Conservation (phyloP, 2,329 filamentous ascomycete species). For the Trichoderma endophyticum region DNA sequence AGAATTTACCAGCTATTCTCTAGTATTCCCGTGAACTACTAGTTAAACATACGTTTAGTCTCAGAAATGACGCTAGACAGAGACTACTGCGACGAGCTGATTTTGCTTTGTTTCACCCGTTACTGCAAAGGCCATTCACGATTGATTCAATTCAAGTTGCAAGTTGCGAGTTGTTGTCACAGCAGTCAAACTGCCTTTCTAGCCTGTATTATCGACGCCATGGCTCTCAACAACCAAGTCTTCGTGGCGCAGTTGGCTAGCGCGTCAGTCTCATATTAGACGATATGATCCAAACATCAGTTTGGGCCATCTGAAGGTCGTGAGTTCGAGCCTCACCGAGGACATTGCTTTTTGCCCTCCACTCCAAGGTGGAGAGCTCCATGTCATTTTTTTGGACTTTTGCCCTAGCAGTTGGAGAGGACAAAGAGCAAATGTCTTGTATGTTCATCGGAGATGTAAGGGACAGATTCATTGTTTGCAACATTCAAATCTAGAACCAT, state of each 20-base stretch:
- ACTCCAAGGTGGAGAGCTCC: not conserved
- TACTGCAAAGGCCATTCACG: not conserved
- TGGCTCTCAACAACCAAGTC: conserved; percentile 7
- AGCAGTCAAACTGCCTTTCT: not conserved
- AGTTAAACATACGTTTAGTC: not conserved
- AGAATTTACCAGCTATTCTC: not conserved
- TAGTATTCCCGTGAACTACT: not conserved
- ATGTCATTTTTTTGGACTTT: not conserved
- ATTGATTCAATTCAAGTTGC: not conserved
- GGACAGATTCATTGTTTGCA: not conserved
- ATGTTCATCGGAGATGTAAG: not conserved
- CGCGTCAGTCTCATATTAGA: conserved; percentile 19
- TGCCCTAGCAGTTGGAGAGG: not conserved
- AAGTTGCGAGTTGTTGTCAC: not conserved
- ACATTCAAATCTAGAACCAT: not conserved
- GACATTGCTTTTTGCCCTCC: conserved; percentile 30
- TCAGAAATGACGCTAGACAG: not conserved
- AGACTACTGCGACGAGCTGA: not conserved
- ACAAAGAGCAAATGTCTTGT: not conserved
- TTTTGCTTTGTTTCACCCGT: not conserved
- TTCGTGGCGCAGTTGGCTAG: conserved; percentile 19
- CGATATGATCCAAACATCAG: conserved; percentile 28
- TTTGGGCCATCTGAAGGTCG: conserved; percentile 41
- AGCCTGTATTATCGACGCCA: not conserved
- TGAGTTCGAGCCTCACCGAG: conserved; percentile 50